Percentiles rank a stretch among this genome's conserved stretches.
Conservation (phyloP, 2,329 filamentous ascomycete genomes). For the Triangularia setosa region DNA sequence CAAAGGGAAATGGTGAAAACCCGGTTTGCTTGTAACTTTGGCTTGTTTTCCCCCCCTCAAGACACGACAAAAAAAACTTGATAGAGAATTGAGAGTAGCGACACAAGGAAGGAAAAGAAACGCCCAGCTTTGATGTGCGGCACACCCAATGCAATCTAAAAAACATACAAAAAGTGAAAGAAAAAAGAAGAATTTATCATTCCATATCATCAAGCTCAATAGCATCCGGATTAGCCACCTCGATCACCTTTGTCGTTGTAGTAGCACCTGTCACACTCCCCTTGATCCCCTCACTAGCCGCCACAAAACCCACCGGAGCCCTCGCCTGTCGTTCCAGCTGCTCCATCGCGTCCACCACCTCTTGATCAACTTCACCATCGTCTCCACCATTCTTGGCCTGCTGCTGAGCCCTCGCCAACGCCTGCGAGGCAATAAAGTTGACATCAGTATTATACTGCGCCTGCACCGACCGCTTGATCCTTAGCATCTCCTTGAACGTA, state of each 20-base stretch:
- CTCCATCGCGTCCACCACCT: conserved; percentile 77
- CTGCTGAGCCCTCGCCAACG: conserved; percentile 77
- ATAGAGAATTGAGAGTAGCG: neutral
- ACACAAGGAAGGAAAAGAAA: conserved; percentile 11
- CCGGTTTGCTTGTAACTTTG: neutral
- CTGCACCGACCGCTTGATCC: conserved; percentile 95
- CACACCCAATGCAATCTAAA: conserved; percentile 1
- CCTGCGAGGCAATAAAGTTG: conserved; percentile 96
- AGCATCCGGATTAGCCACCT: conserved; percentile 73
- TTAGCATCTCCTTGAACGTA: conserved; percentile 98
- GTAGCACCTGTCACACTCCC: conserved; percentile 45
- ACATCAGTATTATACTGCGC: conserved; percentile 99
- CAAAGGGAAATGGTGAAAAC: neutral
- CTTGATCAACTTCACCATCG: conserved; percentile 41
- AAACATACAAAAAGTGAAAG: conserved; percentile 5
- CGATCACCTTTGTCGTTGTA: conserved; percentile 38
- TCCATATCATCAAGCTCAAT: conserved; percentile 76
- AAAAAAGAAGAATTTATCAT: conserved; percentile 26
- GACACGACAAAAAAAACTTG: neutral
- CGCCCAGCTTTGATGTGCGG: neutral
- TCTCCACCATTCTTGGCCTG: conserved; percentile 48
- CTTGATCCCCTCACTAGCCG: conserved; percentile 71
- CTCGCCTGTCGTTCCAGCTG: conserved; percentile 83
- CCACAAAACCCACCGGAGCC: conserved; percentile 86
- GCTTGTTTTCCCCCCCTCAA: neutral